Evolutionary conservation across 1,284 basidiomycete genomes (phyloP).

Genomic region (Cronartium quercuum): DNA sequence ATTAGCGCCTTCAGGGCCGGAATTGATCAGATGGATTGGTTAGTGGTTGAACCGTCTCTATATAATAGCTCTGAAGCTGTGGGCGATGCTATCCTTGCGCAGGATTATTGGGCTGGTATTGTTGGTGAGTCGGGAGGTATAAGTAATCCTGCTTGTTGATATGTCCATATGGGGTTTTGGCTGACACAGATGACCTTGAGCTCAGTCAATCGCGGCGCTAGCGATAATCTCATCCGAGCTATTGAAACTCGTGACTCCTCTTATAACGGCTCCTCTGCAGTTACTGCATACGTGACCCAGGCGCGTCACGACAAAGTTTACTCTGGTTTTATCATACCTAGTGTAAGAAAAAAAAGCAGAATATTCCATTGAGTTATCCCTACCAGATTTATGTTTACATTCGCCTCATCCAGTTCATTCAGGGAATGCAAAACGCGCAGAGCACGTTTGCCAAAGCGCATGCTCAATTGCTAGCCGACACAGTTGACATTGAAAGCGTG

Average conservation of each 20-base stretch:
- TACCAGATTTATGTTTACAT: too few species aligned
- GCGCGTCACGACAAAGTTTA: slow-evolving; percentile 25
- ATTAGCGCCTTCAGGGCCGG: neutral
- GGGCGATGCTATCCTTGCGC: slow-evolving; percentile 1
- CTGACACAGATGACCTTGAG: too few species aligned
- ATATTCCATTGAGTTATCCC: too few species aligned
- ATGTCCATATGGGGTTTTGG: too few species aligned
- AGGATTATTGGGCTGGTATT: slow-evolving; percentile 22
- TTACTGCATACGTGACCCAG: slow-evolving; percentile 4
- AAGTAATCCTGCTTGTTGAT: too few species aligned
- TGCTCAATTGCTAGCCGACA: neutral
- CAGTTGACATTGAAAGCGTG: neutral
- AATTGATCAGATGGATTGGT: slow-evolving; percentile 16
- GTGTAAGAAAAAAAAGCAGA: slow-evolving; percentile 11
- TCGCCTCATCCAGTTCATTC: neutral
- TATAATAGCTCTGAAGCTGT: slow-evolving; percentile 11
- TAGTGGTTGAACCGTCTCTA: slow-evolving; percentile 7
- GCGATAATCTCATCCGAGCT: slow-evolving; percentile 3
- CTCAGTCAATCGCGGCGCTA: slow-evolving; percentile 15
- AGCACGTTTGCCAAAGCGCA: slow-evolving; percentile 1
- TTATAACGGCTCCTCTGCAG: slow-evolving; percentile 24
- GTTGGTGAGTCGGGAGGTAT: slow-evolving; percentile 29
- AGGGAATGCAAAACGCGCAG: slow-evolving; percentile 5
- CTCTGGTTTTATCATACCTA: slow-evolving; percentile 10
- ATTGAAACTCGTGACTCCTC: neutral